Evolutionary conservation across 2,329 filamentous ascomycete genomes (phyloP), one percentile per base, ranked within the genome.

Genomic region (Paraconiothyrium brasiliense): DNA sequence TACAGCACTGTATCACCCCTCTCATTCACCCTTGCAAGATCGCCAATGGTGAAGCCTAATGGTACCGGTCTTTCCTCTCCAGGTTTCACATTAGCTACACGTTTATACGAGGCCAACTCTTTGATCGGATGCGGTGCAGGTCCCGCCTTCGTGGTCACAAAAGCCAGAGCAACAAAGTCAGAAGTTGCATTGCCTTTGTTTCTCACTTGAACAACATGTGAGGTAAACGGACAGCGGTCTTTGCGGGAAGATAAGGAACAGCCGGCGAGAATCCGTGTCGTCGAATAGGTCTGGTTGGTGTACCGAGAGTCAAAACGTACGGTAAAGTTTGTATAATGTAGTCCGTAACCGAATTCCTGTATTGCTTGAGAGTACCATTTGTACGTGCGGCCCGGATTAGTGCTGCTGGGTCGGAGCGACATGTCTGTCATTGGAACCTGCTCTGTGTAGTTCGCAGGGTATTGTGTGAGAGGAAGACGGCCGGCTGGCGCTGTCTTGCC

Each of bases 261-360:
- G 39, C 77, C 66, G 6, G 69, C 65, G 3, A 80, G 56, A 2
- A 84, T 34, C 14, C 46, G 8, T 71, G 13, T 72, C 64, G 56
- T 69, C 1, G 79, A 65, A 62, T 83, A 84, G 54, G 64, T 54
- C 61, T 67, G 68, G 34, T 62, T 37, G 41, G 51, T 43, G 13
- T 20, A 52, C 43, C 61, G 60, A 3, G 58, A 50, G 34, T 60
- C 58, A 39, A 74, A 68, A 11, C 64, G 69, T 22, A 71, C 70
- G 2, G 63, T 66, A 70, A 89, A 88, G 39, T 75, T 84, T 3
- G 86, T 89, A 74, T 88, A 89, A 68, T 88, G 85, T 60, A 88
- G 67, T 0, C 86, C 87, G 60, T 81, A 80, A 1, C 86, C 87
- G 59, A 88, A 89, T 0, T 82, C 81, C 54, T 84, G 81, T 2